Conservation (phyloP, 352 stramenopile species). For the Peronosclerospora sorghi region DNA sequence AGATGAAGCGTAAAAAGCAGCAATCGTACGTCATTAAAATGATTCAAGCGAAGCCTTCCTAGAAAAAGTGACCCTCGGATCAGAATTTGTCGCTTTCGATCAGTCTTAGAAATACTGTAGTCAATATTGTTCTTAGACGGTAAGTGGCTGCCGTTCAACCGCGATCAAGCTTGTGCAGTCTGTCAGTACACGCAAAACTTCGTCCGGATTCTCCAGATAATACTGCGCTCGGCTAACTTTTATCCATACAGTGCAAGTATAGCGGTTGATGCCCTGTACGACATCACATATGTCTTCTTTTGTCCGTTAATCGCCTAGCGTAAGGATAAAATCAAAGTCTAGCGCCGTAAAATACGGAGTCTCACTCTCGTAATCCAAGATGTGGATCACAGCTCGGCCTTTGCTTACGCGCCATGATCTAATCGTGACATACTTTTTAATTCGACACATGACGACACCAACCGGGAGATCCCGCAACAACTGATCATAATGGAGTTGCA, state of each 20-base stretch:
- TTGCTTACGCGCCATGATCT: slow-evolving; percentile 86
- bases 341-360: slow-evolving; percentile 58
- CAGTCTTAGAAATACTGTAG: slow-evolving; percentile 2
- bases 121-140: too few relatives aligned
- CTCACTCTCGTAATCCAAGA: slow-evolving; percentile 77
- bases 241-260: slow-evolving; percentile 79
- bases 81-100: not conserved
- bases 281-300: slow-evolving; percentile 88
- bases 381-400: slow-evolving; percentile 66
- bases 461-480: slow-evolving; percentile 80
- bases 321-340: slow-evolving; percentile 82
- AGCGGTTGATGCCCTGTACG: slow-evolving; percentile 81
- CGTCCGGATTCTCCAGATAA: too few relatives aligned
- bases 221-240: too few relatives aligned
- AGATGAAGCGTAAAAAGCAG: too few relatives aligned
- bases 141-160: slow-evolving; percentile 24
- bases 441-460: slow-evolving; percentile 79
- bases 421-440: too few relatives aligned
- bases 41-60: too few relatives aligned
- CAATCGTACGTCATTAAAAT: too few relatives aligned
- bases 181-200: slow-evolving; percentile 72
- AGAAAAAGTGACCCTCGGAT: not conserved
- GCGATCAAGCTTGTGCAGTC: slow-evolving; percentile 47
- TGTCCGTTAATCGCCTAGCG: slow-evolving; percentile 74
- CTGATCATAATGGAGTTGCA: slow-evolving; percentile 85